Evolutionary conservation across 768 basidiomycete genomes (phyloP).

Genomic region (Amanita inopinata): DNA sequence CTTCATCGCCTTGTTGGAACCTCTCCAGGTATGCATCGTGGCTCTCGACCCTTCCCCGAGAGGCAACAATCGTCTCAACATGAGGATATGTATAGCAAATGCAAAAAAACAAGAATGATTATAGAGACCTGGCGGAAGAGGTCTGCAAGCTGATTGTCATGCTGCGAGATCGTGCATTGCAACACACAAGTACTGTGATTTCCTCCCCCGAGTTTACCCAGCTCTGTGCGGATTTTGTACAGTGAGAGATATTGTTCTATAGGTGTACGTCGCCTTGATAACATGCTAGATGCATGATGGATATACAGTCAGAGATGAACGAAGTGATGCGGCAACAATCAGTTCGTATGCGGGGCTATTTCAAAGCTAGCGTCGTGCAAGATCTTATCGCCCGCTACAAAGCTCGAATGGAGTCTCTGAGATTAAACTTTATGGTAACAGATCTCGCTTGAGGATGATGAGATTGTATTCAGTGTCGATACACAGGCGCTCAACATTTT

Average conservation of each 20-base stretch:
- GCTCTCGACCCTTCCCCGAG: too few relatives aligned
- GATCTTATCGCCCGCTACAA: background rate
- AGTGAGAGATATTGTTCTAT: background rate
- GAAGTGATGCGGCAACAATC: slow-evolving; percentile 6
- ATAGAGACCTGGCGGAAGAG: slow-evolving; percentile 3
- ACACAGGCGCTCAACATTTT: slow-evolving; percentile 1
- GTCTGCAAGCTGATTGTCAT: slow-evolving; percentile 5
- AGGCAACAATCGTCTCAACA: background rate
- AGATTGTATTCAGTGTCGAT: background rate
- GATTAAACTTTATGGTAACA: slow-evolving; percentile 3
- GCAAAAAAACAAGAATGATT: slow-evolving; percentile 4
- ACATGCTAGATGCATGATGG: slow-evolving; percentile 1
- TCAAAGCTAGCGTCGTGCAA: slow-evolving; percentile 2
- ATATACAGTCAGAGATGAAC: slow-evolving; percentile 6
- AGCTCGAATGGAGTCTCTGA: background rate
- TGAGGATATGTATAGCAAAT: background rate
- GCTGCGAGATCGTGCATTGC: background rate
- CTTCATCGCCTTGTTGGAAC: background rate
- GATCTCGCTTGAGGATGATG: too few relatives aligned
- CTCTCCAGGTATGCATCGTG: background rate
- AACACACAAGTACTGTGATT: background rate
- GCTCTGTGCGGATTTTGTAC: background rate
- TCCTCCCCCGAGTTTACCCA: background rate
- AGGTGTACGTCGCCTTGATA: too few relatives aligned
- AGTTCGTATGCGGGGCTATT: slow-evolving; percentile 3